Evolutionary conservation across 2,329 filamentous ascomycete species (phyloP), one percentile per base, ranked within the genome.

Genomic region (Elsinoe arachidis): DNA sequence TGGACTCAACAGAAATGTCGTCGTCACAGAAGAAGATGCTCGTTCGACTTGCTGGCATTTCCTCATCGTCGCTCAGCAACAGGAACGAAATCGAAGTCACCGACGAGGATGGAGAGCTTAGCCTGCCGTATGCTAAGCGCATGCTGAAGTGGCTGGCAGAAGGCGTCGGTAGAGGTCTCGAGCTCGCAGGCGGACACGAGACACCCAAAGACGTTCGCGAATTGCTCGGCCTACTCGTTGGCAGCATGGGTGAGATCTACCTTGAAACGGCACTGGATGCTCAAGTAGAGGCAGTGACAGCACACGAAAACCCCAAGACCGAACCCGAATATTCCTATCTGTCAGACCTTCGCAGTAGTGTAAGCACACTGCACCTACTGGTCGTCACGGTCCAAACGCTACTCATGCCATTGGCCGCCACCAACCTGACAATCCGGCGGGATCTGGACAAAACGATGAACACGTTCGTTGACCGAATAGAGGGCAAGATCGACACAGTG

Each of bases 71-170:
- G 60, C 54, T 62, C 62, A 59, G 15, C 12, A 84, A 83, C 57
- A 88, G 89, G 70, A 86, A 87, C 63, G 91, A 96, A 55, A 90
- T 95, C 58, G 91, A 95, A 68, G 87, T 97, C 33, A 85, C 86
- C 0, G 93, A 97, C 59, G 85, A 92, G 67, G 92, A 99, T 66
- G 93, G 93, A 34, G 79, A 84, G 58, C 76, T 97, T 23, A 92
- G 85, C 63, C 78, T 95, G 3, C 78, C 83, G n/a, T 90, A 88
- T 69, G 89, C 91, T n/a, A 97, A 97, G 74, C 83, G 93, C 58
- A 99, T 99, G 91, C 80, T 99, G 60, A 95, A 89, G 69, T 99
- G 93, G 93, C 77, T 99, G 39, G 93, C 93, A 2, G 93, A 99
- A 75, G 90, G 89, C 61, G 92, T 99, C 21, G 88, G 93, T 38